phyloP scores from a whole-genome alignment of 1,139 yeast genomes.

The Kluyveromyces marxianus region DNA sequence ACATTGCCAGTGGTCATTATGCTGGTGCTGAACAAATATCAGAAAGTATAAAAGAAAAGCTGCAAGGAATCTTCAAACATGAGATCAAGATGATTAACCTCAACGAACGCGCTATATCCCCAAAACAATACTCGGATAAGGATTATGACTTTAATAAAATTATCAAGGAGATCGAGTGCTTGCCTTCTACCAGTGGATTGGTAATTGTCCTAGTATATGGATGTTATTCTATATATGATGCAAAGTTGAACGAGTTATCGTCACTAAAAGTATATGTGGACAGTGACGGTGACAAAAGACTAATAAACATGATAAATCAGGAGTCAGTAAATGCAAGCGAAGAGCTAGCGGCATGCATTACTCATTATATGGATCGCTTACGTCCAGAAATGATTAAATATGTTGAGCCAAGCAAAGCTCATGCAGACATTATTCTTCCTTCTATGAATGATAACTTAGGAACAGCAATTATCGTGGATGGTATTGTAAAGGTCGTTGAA shows the following conservation, averaged over 20 bases:
- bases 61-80: conserved; percentile 20
- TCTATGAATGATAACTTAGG: conserved; percentile 46
- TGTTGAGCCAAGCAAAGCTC: conserved; percentile 67
- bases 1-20: conserved; percentile 72
- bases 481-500: conserved; percentile 43
- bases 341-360: conserved; percentile 45
- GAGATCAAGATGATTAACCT: conserved; percentile 39
- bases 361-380: conserved; percentile 55
- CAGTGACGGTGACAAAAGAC: conserved; percentile 76
- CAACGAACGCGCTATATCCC: conserved; percentile 22
- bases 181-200: conserved; percentile 7
- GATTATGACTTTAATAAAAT: conserved; percentile 37
- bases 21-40: conserved; percentile 40
- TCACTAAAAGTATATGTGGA: conserved; percentile 72
- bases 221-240: conserved; percentile 68
- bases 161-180: conserved; percentile 15
- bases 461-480: conserved; percentile 65
- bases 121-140: conserved; percentile 15
- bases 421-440: conserved; percentile 78
- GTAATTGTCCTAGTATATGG: conserved; percentile 63
- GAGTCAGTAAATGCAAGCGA: conserved; percentile 18
- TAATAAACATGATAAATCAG: conserved; percentile 64
- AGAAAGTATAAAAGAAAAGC: conserved; percentile 16
- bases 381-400: conserved; percentile 71
- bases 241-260: conserved; percentile 48